Conservation (phyloP, 2,329 filamentous ascomycete species). For the Plenodomus lindquistii region DNA sequence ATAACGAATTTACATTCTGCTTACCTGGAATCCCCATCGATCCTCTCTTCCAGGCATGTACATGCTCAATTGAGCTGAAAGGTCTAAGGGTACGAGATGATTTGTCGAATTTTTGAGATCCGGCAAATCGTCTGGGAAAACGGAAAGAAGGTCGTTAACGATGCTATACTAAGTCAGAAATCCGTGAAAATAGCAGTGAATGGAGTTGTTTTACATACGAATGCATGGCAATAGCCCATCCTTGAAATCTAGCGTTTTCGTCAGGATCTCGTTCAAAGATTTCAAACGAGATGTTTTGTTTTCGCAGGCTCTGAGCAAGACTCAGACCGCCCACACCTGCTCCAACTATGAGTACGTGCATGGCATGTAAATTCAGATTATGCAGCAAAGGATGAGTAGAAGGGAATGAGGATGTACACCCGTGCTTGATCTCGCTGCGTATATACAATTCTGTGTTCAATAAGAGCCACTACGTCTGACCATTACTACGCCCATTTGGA, state of each 20-base stretch:
- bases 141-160: neutral
- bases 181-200: too few species aligned
- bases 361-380: slow-evolving; percentile 1
- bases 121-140: neutral
- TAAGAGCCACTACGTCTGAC: too few species aligned
- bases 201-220: neutral
- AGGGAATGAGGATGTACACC: too few species aligned
- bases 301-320: slow-evolving; percentile 17
- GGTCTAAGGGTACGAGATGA: slow-evolving; percentile 7
- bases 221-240: slow-evolving; percentile 16
- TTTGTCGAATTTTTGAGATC: slow-evolving; percentile 3
- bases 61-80: slow-evolving; percentile 1
- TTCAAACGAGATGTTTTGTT: slow-evolving; percentile 15
- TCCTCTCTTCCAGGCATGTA: slow-evolving; percentile 1
- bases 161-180: neutral
- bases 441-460: too few species aligned
- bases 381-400: neutral
- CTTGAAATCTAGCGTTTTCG: slow-evolving; percentile 7
- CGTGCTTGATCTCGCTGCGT: too few species aligned
- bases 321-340: slow-evolving; percentile 20
- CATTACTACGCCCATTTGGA: too few species aligned
- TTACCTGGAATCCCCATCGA: neutral
- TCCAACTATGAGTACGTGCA: slow-evolving; percentile 21
- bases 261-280: slow-evolving; percentile 20
- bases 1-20: too few species aligned